phyloP scores from a whole-genome alignment of 2,329 filamentous ascomycete genomes.

The Phaeosphaeria sp. region DNA sequence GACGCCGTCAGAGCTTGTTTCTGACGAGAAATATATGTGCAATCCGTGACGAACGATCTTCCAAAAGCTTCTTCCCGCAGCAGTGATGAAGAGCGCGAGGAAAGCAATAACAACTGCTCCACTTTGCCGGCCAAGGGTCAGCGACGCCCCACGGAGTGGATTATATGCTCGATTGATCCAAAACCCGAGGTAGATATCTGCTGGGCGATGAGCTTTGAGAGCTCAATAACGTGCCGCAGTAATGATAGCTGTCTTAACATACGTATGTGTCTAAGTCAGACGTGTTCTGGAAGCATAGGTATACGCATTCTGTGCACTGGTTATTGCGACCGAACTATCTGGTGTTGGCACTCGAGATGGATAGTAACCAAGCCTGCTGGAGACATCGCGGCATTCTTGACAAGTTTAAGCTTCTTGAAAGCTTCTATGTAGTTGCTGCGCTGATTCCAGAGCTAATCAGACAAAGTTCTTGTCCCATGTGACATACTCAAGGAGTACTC shows the following conservation, averaged over 20 bases:
- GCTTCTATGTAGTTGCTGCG: background rate
- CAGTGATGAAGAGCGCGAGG: slow-evolving; percentile 25
- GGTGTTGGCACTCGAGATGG: background rate
- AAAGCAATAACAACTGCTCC: slow-evolving; percentile 30
- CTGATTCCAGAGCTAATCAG: background rate
- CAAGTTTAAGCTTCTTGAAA: background rate
- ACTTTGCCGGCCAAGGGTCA: slow-evolving; percentile 17
- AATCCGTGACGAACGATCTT: slow-evolving; percentile 16
- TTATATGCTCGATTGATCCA: background rate
- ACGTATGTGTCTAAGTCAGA: too few species aligned
- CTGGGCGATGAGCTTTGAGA: background rate
- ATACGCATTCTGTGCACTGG: background rate
- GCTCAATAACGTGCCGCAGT: background rate
- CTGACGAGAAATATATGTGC: slow-evolving; percentile 13
- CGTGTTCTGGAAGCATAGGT: too few species aligned
- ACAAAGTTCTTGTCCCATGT: background rate
- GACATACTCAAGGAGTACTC: background rate
- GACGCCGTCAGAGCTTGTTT: slow-evolving; percentile 27
- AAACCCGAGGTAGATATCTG: background rate
- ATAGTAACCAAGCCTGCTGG: background rate
- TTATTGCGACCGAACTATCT: background rate
- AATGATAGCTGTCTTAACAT: background rate
- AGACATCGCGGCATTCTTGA: background rate
- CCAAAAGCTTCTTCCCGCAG: slow-evolving; percentile 22
- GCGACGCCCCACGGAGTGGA: slow-evolving; percentile 14